These are phyloP conservation scores for Rhododendron ovatum DNA, from an alignment of 148 eudicot species.

Conservation along the genomic window DNA sequence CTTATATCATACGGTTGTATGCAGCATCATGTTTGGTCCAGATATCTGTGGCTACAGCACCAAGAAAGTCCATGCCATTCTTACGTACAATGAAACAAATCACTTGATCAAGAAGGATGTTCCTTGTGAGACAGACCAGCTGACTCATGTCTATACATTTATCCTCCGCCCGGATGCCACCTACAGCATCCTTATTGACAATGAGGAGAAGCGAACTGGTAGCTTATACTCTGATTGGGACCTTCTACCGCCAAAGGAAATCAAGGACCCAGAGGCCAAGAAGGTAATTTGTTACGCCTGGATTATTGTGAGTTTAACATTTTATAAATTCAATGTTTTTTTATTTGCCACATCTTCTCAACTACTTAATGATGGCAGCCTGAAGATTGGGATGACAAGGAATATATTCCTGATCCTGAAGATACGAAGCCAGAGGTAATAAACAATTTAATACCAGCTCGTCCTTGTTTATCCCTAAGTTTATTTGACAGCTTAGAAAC, in stretches of 20 bases:
- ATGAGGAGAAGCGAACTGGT: conserved; percentile 77
- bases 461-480: neutral
- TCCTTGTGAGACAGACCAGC: conserved; percentile 95
- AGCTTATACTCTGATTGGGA: conserved; percentile 86
- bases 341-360: conserved; percentile 1
- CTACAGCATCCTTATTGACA: conserved; percentile 89
- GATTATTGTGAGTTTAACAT: neutral
- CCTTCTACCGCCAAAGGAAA: conserved; percentile 77
- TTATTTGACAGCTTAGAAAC: neutral
- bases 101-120: conserved; percentile 93
- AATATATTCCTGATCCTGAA: conserved; percentile 88
- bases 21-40: conserved; percentile 98
- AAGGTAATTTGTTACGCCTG: conserved; percentile 37
- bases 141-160: conserved; percentile 88
- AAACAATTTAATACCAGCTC: neutral
- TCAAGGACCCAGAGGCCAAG: conserved; percentile 92
- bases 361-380: conserved; percentile 49
- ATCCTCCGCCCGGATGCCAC: conserved; percentile 94
- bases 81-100: conserved; percentile 65
- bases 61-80: conserved; percentile 91
- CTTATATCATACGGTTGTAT: conserved; percentile 6
- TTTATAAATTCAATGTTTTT: conserved; percentile 2
- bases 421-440: conserved; percentile 93
- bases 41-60: conserved; percentile 95
- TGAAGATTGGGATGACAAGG: conserved; percentile 98